Conservation (phyloP, 176 grass and related monocot genomes). For the Carex kokanica region DNA sequence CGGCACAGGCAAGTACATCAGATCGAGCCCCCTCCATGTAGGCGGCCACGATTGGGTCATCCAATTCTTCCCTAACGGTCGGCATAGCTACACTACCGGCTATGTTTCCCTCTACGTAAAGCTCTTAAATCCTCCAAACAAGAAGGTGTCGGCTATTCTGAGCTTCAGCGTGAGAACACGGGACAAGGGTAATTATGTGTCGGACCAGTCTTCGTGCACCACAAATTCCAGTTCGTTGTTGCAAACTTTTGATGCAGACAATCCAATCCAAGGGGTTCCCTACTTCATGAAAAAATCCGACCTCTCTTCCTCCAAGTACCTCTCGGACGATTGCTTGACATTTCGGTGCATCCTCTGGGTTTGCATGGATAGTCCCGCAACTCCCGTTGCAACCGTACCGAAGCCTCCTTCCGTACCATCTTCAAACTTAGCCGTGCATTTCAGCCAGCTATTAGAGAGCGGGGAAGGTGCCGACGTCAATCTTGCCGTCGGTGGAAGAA, state of each 20-base stretch:
- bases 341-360: slow-evolving; percentile 27
- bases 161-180: slow-evolving; percentile 15
- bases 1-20: slow-evolving; percentile 21
- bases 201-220: not conserved
- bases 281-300: slow-evolving; percentile 20
- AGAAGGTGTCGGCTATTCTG: slow-evolving; percentile 13
- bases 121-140: slow-evolving; percentile 1
- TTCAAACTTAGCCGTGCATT: slow-evolving; percentile 7
- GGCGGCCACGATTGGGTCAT: slow-evolving; percentile 24
- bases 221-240: not conserved
- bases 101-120: slow-evolving; percentile 18
- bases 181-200: not conserved
- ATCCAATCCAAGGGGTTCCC: slow-evolving; percentile 8
- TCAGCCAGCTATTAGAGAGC: slow-evolving; percentile 1
- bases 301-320: slow-evolving; percentile 22
- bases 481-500: not conserved
- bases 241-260: slow-evolving; percentile 4
- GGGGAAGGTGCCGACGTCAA: slow-evolving; percentile 1
- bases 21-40: slow-evolving; percentile 16
- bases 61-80: slow-evolving; percentile 18
- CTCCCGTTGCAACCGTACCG: not conserved
- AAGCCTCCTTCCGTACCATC: not conserved
- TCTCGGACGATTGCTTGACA: slow-evolving; percentile 12
- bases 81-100: not conserved
- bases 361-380: not conserved